Evolutionary conservation across 2,329 filamentous ascomycete genomes (phyloP).

Genomic region (Macrophomina tecta): DNA sequence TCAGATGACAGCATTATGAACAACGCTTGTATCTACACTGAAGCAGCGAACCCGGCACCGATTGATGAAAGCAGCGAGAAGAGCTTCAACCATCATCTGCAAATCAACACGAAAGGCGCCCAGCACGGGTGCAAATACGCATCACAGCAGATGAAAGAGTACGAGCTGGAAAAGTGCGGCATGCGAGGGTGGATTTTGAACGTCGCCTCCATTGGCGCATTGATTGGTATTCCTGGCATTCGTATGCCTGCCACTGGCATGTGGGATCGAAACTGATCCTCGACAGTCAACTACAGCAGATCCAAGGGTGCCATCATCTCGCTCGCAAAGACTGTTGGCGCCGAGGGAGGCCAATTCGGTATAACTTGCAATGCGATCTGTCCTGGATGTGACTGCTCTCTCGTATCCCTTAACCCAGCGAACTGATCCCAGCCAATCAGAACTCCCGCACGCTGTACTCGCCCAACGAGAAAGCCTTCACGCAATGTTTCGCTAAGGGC

Average conservation of each 20-base stretch:
- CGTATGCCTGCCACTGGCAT: too few species aligned
- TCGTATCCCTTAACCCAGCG: too few species aligned
- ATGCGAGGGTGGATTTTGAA: constrained; percentile 38
- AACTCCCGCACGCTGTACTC: constrained; percentile 2
- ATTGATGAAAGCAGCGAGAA: too few species aligned
- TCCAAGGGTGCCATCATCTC: constrained; percentile 55
- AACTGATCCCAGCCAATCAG: not conserved
- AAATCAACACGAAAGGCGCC: constrained; percentile 45
- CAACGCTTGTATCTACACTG: constrained; percentile 44
- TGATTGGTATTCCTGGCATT: too few species aligned
- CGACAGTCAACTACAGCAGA: constrained; percentile 10
- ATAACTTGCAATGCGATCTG: constrained; percentile 51
- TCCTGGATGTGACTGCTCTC: too few species aligned
- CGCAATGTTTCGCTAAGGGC: not conserved
- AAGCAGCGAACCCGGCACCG: constrained; percentile 29
- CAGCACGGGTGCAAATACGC: constrained; percentile 50
- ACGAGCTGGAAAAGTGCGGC: constrained; percentile 36
- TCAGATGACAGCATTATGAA: constrained; percentile 35
- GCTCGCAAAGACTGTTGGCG: constrained; percentile 52
- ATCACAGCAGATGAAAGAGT: constrained; percentile 44
- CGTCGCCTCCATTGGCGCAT: too few species aligned
- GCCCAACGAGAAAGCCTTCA: not conserved
- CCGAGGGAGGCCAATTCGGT: constrained; percentile 49
- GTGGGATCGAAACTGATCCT: too few species aligned
- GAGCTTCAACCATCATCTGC: constrained; percentile 33